phyloP scores from a whole-genome alignment of 495 filamentous ascomycete species.

The Penicillium turbatum region DNA sequence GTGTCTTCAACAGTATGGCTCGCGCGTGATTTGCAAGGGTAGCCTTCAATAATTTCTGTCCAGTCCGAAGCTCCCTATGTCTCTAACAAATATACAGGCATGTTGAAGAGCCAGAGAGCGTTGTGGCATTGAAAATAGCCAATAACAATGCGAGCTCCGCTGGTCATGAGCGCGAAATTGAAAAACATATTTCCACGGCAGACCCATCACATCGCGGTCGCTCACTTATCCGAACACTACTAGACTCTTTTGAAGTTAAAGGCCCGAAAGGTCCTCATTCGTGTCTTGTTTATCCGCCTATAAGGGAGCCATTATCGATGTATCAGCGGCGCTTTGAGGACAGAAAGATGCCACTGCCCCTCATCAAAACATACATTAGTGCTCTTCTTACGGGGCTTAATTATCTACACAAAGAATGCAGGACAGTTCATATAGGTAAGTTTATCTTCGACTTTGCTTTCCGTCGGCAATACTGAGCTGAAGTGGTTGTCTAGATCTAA shows the following conservation, averaged over 20 bases:
- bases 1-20: slow-evolving; percentile 42
- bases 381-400: slow-evolving; percentile 42
- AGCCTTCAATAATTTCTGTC: slow-evolving; percentile 19
- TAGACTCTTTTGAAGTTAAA: slow-evolving; percentile 30
- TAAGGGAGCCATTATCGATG: slow-evolving; percentile 35
- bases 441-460: slow-evolving; percentile 19
- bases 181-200: slow-evolving; percentile 31
- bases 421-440: slow-evolving; percentile 35
- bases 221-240: slow-evolving; percentile 23
- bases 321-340: slow-evolving; percentile 33
- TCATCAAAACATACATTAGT: slow-evolving; percentile 37
- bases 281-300: slow-evolving; percentile 39
- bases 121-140: slow-evolving; percentile 42
- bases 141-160: slow-evolving; percentile 29
- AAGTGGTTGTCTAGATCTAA: slow-evolving; percentile 38
- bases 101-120: slow-evolving; percentile 30
- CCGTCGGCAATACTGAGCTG: slow-evolving; percentile 19
- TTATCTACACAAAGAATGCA: slow-evolving; percentile 42
- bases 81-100: slow-evolving; percentile 32
- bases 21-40: slow-evolving; percentile 34
- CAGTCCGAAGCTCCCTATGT: slow-evolving; percentile 15
- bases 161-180: slow-evolving; percentile 37
- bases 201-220: slow-evolving; percentile 34
- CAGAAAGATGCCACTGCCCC: slow-evolving; percentile 28
- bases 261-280: slow-evolving; percentile 26